phyloP scores from a whole-genome alignment of 2,329 filamentous ascomycete genomes.

The Calcarisporium arbuscula region DNA sequence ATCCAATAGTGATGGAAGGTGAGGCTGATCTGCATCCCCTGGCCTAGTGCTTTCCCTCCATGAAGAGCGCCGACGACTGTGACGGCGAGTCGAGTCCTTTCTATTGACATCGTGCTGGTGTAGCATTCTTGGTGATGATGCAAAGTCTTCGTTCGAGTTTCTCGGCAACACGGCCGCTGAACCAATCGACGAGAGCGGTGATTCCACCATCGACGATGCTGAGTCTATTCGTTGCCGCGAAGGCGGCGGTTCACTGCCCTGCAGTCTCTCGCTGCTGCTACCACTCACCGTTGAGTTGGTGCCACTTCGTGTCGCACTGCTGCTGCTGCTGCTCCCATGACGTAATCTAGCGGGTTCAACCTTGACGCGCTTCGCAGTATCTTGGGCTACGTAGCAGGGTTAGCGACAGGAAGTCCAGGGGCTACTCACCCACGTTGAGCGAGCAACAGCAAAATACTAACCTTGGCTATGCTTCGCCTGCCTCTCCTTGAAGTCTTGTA shows the following conservation, averaged over 20 bases:
- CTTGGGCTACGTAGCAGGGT: conserved; percentile 19
- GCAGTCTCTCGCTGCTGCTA: conserved; percentile 41
- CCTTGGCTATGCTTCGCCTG: conserved; percentile 54
- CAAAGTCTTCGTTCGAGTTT: conserved; percentile 34
- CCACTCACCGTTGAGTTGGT: conserved; percentile 32
- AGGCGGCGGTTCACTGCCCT: conserved; percentile 42
- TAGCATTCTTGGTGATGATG: conserved; percentile 35
- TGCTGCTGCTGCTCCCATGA: conserved; percentile 26
- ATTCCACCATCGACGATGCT: conserved; percentile 38
- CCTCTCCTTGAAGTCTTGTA: conserved; percentile 72
- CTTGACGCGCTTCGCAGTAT: conserved; percentile 43
- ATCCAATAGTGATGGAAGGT: conserved; percentile 41
- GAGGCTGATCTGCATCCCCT: conserved; percentile 21
- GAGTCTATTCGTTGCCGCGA: conserved; percentile 42
- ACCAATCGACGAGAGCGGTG: conserved; percentile 34
- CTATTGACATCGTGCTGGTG: conserved; percentile 18
- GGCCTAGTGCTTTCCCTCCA: conserved; percentile 19
- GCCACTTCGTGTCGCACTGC: conserved; percentile 30
- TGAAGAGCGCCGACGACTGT: conserved; percentile 19
- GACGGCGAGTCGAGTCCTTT: too few species aligned
- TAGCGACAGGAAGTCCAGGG: conserved; percentile 8
- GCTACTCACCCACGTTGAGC: neutral
- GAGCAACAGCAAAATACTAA: conserved; percentile 22
- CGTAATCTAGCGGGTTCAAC: conserved; percentile 31
- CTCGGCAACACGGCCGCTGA: conserved; percentile 27